A percentile compares a stretch with the other conserved stretches of the same genome.
phyloP scores from a whole-genome alignment of 176 grass and related monocot genomes.

The Carex pumila region DNA sequence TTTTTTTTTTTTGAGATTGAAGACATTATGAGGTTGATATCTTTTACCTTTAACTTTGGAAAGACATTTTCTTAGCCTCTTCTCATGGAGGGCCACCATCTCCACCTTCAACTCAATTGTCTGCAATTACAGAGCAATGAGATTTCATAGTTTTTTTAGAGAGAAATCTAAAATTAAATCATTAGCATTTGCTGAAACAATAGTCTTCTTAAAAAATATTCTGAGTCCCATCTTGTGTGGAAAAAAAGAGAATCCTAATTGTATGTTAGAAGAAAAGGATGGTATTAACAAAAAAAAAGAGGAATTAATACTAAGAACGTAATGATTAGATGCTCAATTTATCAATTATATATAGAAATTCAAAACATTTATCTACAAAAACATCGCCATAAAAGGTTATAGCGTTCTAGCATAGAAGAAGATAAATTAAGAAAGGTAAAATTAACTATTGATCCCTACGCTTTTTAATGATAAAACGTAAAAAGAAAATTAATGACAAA shows the following conservation, averaged over 20 bases:
- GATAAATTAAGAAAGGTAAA: not conserved
- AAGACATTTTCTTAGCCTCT: constrained; percentile 87
- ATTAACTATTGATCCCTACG: not conserved
- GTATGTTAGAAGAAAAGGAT: not conserved
- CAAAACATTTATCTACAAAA: too few relatives aligned
- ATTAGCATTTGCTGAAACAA: not conserved
- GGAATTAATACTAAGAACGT: too few relatives aligned
- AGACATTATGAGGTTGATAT: not conserved
- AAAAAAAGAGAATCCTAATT: too few relatives aligned
- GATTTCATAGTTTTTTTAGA: not conserved
- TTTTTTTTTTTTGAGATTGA: too few relatives aligned
- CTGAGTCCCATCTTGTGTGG: too few relatives aligned
- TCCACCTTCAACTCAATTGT: constrained; percentile 95
- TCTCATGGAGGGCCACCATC: constrained; percentile 96
- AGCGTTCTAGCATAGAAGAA: not conserved
- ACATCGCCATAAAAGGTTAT: too few relatives aligned
- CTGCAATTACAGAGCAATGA: constrained; percentile 26
- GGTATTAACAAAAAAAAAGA: too few relatives aligned
- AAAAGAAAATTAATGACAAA: not conserved
- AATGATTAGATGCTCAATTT: too few relatives aligned
- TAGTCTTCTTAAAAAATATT: not conserved
- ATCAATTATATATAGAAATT: too few relatives aligned
- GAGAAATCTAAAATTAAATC: not conserved
- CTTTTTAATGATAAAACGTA: not conserved
- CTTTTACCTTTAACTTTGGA: constrained; percentile 99